phyloP scores from a whole-genome alignment of 2,329 filamentous ascomycete species.

The Alternaria infectoria region DNA sequence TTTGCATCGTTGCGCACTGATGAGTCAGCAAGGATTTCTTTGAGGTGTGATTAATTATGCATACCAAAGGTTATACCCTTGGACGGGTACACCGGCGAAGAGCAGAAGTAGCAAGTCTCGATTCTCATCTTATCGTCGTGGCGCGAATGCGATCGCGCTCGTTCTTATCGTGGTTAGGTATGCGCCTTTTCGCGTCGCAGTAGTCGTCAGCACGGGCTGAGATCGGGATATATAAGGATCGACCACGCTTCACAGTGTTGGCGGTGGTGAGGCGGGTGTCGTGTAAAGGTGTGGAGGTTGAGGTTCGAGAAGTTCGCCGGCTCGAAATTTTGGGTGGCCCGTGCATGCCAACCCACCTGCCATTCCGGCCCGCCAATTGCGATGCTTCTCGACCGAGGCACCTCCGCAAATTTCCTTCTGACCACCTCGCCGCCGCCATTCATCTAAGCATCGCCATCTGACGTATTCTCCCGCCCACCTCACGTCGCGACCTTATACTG shows the following conservation, averaged over 20 bases:
- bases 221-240: background rate
- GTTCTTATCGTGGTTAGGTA: background rate
- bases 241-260: background rate
- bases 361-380: slow-evolving; percentile 16
- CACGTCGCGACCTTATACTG: background rate
- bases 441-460: background rate
- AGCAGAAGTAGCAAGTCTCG: slow-evolving; percentile 66
- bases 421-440: slow-evolving; percentile 6
- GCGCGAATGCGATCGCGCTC: slow-evolving; percentile 3
- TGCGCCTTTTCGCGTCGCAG: slow-evolving; percentile 8
- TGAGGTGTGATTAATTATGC: too few relatives aligned
- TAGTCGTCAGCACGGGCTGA: background rate
- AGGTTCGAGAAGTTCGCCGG: slow-evolving; percentile 3
- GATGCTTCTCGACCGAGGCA: slow-evolving; percentile 24
- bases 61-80: slow-evolving; percentile 67
- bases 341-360: background rate
- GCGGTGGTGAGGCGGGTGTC: background rate
- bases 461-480: background rate
- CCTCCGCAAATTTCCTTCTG: slow-evolving; percentile 25
- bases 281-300: slow-evolving; percentile 14
- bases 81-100: slow-evolving; percentile 59
- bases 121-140: slow-evolving; percentile 42
- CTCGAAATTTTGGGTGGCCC: slow-evolving; percentile 21
- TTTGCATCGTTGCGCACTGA: slow-evolving; percentile 60
- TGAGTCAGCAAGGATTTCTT: background rate